Percentiles rank a stretch among this genome's conserved stretches.
These are phyloP conservation scores for Geranomyces michiganensis DNA, from an alignment of 192 early-diverging fungal genomes.

Conservation along the genomic window DNA sequence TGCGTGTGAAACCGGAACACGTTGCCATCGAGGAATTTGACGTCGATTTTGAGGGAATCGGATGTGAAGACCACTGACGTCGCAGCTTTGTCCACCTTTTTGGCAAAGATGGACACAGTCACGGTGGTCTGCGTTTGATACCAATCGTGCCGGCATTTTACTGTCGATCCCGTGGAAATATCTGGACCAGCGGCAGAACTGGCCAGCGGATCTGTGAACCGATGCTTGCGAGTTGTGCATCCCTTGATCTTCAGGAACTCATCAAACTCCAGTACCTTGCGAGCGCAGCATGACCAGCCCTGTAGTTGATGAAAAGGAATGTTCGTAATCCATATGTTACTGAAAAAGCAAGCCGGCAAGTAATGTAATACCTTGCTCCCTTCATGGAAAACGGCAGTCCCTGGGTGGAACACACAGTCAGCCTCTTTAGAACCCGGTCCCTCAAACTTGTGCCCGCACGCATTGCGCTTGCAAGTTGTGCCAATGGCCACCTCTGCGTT, in stretches of 20 bases:
- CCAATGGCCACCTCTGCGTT: slow-evolving; percentile 71
- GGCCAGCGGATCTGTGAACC: slow-evolving; percentile 69
- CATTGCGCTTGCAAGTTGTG: slow-evolving; percentile 80
- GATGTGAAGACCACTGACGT: slow-evolving; percentile 72
- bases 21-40: slow-evolving; percentile 78
- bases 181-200: slow-evolving; percentile 3
- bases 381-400: slow-evolving; percentile 93
- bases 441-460: slow-evolving; percentile 72
- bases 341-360: no score
- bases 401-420: slow-evolving; percentile 85
- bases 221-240: slow-evolving; percentile 86
- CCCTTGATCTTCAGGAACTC: slow-evolving; percentile 96
- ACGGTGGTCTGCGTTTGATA: slow-evolving; percentile 89
- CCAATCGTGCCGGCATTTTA: slow-evolving; percentile 89
- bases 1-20: slow-evolving; percentile 68
- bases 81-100: slow-evolving; percentile 75
- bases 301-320: background rate
- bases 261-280: slow-evolving; percentile 96
- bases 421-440: slow-evolving; percentile 57
- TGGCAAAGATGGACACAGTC: slow-evolving; percentile 90
- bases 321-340: background rate
- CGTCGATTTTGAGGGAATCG: slow-evolving; percentile 69
- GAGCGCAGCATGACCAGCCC: slow-evolving; percentile 94
- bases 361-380: slow-evolving; percentile 72
- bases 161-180: slow-evolving; percentile 34